Evolutionary conservation across 148 eudicot species (phyloP), one percentile per base, ranked within the genome.

Genomic region (Cornus kousa): DNA sequence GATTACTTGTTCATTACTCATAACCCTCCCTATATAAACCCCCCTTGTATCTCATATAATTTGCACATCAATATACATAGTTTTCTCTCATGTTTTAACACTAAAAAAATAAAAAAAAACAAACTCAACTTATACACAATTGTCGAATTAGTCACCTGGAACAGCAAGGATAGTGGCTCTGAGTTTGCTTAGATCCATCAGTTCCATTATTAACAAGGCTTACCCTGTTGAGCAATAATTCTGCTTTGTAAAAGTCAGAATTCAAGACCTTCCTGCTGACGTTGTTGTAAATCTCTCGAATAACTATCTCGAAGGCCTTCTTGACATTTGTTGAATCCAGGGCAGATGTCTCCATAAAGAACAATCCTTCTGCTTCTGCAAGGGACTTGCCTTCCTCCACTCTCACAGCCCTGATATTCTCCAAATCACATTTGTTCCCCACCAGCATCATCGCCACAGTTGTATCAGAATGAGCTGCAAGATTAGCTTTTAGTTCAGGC

Each of bases 321-420:
- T 73, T 77, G 13, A 86, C 89, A 55, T 86, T 86, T 9, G 86
- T 86, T 1, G 89, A 83, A 71, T 86, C 89, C 67, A 86, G 68
- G 14, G 89, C 89, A 19, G 89, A 86, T 40, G 89, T 86, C 70
- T 86, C 89, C 86, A 86, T 86, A 59, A 86, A 86, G 80, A 86
- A 86, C 71, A 86, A 55, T 3, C 89, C 89, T 77, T 86, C 85
- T 12, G 74, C 77, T 68, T 86, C 89, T 19, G 89, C 89, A 50
- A 86, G 85, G 77, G 50, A 73, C 19, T 81, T 84, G 23, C 89
- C 89, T 81, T 86, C 86, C 64, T 86, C 87, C 16, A 86, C 81
- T 55, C 89, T 86, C n/a, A 86, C 86, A 4, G 72, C 84, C 65
- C 89, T 75, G 19, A 86, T 83, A 68, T 81, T 86, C 73, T 83